Evolutionary conservation across 2,329 filamentous ascomycete species (phyloP), one percentile per base, ranked within the genome.

Genomic region (Trichoderma citrinoviride): DNA sequence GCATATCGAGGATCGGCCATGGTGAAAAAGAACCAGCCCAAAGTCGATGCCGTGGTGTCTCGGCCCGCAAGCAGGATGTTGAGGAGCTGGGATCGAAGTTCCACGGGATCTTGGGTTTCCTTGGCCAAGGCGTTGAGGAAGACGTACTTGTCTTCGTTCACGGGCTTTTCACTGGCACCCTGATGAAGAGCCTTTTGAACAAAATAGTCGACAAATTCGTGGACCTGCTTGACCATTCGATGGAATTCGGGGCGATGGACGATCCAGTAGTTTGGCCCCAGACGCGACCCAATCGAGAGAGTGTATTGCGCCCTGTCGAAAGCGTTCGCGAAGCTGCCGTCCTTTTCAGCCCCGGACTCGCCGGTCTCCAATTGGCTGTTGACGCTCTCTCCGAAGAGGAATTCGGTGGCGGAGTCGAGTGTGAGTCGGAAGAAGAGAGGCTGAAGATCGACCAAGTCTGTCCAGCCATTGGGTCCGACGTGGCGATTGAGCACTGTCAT

Each of bases 181-280:
- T 47, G 64, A 76, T 44, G 78, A 74, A 65, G 90, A 77, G 10
- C 86, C 81, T 61, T 80, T 57, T 86, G 82, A 67, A 92, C 89
- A 73, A 85, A 90, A n/a, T 82, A 82, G 68, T 86, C 82, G n/a
- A 91, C 83, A 72, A 92, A 92, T 8, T 82, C 75, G 71, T 92
- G 86, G 74, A 92, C 84, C n/a, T 82, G 77, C 33, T 83, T 81
- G 57, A 91, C 87, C 7, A 88, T 84, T 64, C 85, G 83, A 67
- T 79, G 80, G 73, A 92, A 91, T 2, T 85, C 83, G 55, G 84
- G 78, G 1, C 86, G 75, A 29, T 78, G 76, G 14, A 80, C 72
- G 3, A 82, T 67, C 78, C 80, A 82, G 70, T 81, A 81, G 56
- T 78, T 71, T 50, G 76, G 77, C 5, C 75, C 76, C 7, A 81